Evolutionary conservation across 2,329 filamentous ascomycete species (phyloP).

Genomic region (Xylariales sp.): DNA sequence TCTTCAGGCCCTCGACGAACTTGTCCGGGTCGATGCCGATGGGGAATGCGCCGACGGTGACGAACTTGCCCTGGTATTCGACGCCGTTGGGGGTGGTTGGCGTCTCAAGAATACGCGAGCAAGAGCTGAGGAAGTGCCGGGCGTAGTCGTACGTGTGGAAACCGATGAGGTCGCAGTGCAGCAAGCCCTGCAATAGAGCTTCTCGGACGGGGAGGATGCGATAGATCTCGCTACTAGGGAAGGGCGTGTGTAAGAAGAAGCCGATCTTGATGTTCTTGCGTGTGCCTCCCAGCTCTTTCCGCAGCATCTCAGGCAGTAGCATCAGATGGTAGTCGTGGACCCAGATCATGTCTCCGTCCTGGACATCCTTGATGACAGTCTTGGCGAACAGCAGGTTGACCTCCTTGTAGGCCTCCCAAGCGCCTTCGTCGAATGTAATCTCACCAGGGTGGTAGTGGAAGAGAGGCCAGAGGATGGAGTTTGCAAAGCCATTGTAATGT

Average conservation of each 20-base stretch:
- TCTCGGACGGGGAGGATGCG: conserved; percentile 90
- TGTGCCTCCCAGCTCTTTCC: conserved; percentile 74
- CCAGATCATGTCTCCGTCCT: conserved; percentile 94
- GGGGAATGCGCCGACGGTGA: conserved; percentile 91
- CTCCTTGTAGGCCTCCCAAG: conserved; percentile 89
- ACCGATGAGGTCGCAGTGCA: conserved; percentile 92
- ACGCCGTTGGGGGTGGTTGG: conserved; percentile 89
- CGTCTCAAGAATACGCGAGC: conserved; percentile 82
- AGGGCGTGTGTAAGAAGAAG: conserved; percentile 96
- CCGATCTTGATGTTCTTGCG: conserved; percentile 95
- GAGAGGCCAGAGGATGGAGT: conserved; percentile 96
- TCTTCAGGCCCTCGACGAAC: conserved; percentile 83
- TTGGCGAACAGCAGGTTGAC: conserved; percentile 91
- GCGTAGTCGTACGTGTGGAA: conserved; percentile 99
- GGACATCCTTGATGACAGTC: conserved; percentile 78
- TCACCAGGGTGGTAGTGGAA: conserved; percentile 99
- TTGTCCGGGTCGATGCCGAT: conserved; percentile 98
- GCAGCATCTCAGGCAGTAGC: conserved; percentile 92
- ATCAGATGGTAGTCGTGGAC: conserved; percentile 98
- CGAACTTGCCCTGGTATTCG: conserved; percentile 80
- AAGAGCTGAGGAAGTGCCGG: conserved; percentile 94
- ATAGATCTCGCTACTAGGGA: conserved; percentile 95
- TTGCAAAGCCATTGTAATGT: conserved; percentile 98
- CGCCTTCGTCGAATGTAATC: conserved; percentile 94
- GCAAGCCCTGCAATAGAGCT: conserved; percentile 77